Evolutionary conservation across 345 rosid species (phyloP).

Genomic region (Corchorus olitorius): DNA sequence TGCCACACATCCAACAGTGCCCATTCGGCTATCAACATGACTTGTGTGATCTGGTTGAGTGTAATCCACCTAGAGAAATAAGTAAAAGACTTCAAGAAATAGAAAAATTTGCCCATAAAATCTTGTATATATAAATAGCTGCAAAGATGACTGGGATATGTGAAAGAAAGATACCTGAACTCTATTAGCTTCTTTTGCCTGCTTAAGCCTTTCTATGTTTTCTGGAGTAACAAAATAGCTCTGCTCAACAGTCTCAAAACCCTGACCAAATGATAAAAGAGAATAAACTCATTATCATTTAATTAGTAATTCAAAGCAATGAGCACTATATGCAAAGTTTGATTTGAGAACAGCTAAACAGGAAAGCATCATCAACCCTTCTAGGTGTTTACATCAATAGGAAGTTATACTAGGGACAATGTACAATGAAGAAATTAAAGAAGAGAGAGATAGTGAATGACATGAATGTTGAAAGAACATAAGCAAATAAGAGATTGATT

Average conservation of each 20-base stretch:
- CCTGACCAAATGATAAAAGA: slow-evolving; percentile 44
- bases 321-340: neutral
- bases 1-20: slow-evolving; percentile 97
- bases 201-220: slow-evolving; percentile 76
- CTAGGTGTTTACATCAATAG: neutral
- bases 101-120: neutral
- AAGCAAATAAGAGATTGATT: slow-evolving; percentile 16
- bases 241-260: slow-evolving; percentile 65
- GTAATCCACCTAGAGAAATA: slow-evolving; percentile 63
- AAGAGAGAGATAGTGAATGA: neutral
- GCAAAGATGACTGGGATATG: neutral
- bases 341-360: neutral
- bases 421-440: slow-evolving; percentile 9
- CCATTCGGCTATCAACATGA: slow-evolving; percentile 61
- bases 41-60: slow-evolving; percentile 50
- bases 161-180: slow-evolving; percentile 54
- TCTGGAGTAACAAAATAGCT: slow-evolving; percentile 76
- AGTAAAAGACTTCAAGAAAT: neutral
- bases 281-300: neutral
- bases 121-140: neutral
- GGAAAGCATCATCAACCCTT: neutral
- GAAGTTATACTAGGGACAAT: neutral
- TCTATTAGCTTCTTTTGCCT: slow-evolving; percentile 76
- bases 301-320: neutral
- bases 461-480: neutral